Evolutionary conservation across 257 asterid genomes (phyloP).

Genomic region (Handroanthus guayacan): DNA sequence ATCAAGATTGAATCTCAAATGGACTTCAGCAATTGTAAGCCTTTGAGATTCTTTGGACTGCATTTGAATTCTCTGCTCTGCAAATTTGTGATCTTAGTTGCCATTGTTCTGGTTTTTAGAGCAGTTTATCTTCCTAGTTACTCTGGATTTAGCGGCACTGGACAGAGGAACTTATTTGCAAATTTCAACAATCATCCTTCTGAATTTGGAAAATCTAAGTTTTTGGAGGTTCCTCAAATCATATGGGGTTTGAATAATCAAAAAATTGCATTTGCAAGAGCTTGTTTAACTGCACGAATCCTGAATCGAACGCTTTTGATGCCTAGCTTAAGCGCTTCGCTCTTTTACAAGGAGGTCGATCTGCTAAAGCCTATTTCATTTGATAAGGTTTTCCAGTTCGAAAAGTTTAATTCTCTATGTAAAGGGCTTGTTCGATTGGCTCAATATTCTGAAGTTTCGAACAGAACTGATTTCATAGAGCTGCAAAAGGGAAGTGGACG

Average conservation of each 20-base stretch:
- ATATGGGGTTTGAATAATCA: conserved; percentile 94
- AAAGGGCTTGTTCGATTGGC: conserved; percentile 70
- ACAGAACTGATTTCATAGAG: conserved; percentile 53
- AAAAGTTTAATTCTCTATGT: conserved; percentile 72
- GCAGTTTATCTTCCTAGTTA: conserved; percentile 49
- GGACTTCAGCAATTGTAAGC: conserved; percentile 47
- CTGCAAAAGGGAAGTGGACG: conserved; percentile 90
- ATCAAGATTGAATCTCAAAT: conserved; percentile 46
- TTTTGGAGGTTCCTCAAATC: conserved; percentile 85
- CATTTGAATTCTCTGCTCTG: conserved; percentile 58
- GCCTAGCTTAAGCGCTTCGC: conserved; percentile 93
- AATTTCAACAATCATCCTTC: conserved; percentile 26
- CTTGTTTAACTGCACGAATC: conserved; percentile 83
- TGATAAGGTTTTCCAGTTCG: conserved; percentile 75
- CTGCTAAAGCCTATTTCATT: conserved; percentile 74
- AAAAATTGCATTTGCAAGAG: conserved; percentile 88
- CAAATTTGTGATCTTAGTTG: conserved; percentile 59
- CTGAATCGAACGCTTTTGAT: conserved; percentile 75
- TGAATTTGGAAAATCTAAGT: conserved; percentile 40
- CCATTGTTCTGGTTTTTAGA: conserved; percentile 54
- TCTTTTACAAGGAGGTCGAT: conserved; percentile 86
- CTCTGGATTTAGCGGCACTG: conserved; percentile 44
- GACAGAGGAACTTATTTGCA: conserved; percentile 39
- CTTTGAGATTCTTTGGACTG: conserved; percentile 62
- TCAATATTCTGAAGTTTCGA: conserved; percentile 57